phyloP scores from a whole-genome alignment of 73 alveolate species.

The Paramecium caudatum region DNA sequence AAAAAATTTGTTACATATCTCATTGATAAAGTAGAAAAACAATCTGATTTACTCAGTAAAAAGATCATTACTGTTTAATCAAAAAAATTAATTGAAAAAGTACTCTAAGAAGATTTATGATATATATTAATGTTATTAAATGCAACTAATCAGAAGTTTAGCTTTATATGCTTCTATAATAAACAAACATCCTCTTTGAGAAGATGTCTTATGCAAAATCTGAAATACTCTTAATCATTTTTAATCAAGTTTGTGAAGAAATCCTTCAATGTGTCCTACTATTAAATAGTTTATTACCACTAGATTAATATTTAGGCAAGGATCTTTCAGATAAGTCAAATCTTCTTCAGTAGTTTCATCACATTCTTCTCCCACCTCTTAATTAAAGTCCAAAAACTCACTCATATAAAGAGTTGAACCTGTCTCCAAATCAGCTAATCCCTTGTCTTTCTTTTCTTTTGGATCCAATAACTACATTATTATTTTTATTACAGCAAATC shows the following conservation, averaged over 20 bases:
- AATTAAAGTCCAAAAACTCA: conserved; percentile 96
- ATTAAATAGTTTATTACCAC: conserved; percentile 72
- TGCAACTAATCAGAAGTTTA: conserved; percentile 45
- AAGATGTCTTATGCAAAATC: conserved; percentile 88
- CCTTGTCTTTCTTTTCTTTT: conserved; percentile 92
- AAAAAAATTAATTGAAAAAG: background rate
- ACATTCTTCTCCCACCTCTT: conserved; percentile 96
- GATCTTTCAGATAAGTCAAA: conserved; percentile 87
- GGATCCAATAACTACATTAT: conserved; percentile 51
- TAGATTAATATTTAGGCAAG: conserved; percentile 85
- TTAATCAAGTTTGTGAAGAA: conserved; percentile 82
- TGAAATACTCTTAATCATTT: conserved; percentile 87
- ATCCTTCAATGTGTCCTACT: conserved; percentile 82
- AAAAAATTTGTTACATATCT: conserved; percentile 4
- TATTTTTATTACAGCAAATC: conserved; percentile 78
- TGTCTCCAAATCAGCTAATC: conserved; percentile 96
- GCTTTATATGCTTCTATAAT: conserved; percentile 81
- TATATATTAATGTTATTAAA: background rate
- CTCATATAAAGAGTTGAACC: conserved; percentile 97
- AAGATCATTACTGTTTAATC: conserved; percentile 47
- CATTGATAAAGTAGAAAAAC: conserved; percentile 56
- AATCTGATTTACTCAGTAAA: conserved; percentile 40
- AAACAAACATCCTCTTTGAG: conserved; percentile 91
- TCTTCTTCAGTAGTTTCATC: conserved; percentile 97
- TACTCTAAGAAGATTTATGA: background rate